These are phyloP conservation scores for Parachaetomium inaequale DNA, from an alignment of 495 filamentous ascomycete species.

Conservation along the genomic window DNA sequence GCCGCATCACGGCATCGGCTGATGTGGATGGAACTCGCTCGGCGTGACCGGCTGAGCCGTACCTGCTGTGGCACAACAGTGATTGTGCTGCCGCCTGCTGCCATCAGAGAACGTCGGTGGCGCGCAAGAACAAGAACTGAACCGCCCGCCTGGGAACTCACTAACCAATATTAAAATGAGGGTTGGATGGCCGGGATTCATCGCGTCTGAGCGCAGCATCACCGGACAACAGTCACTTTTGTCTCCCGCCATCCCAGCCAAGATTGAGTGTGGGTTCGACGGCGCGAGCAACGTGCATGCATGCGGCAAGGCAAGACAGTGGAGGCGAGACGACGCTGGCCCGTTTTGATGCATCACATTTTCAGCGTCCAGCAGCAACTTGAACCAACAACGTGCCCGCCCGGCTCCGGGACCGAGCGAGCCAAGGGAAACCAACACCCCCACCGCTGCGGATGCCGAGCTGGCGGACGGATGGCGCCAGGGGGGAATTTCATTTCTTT, in stretches of 20 bases:
- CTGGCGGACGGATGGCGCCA: neutral
- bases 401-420: too few species aligned
- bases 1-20: neutral
- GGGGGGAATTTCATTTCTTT: constrained; percentile 7
- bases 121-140: neutral
- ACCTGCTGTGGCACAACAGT: too few species aligned
- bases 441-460: neutral
- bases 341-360: neutral
- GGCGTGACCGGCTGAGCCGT: neutral
- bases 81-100: neutral
- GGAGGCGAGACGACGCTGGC: neutral
- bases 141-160: too few species aligned
- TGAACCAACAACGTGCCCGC: too few species aligned
- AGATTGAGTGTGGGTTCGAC: neutral
- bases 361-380: neutral
- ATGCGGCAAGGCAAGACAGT: constrained; percentile 1
- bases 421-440: neutral
- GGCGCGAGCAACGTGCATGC: neutral
- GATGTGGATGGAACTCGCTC: neutral
- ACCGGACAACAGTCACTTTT: too few species aligned
- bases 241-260: neutral
- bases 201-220: too few species aligned
- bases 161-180: too few species aligned
- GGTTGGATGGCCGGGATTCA: too few species aligned
- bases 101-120: neutral